phyloP scores from a whole-genome alignment of 1,139 yeast species.

The Lodderomyces orthopsilosis region DNA sequence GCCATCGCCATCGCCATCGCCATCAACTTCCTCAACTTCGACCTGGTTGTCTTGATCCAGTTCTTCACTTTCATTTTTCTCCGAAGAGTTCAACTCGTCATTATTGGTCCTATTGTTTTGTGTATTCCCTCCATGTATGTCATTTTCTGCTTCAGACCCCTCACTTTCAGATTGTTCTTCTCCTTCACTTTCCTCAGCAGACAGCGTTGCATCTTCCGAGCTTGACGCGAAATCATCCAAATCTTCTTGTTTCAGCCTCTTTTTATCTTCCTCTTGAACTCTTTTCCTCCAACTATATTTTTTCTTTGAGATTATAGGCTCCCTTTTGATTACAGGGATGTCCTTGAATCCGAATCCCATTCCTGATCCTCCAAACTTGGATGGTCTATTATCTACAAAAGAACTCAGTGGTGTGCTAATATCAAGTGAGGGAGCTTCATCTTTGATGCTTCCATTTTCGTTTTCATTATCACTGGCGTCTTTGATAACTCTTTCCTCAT shows the following conservation, averaged over 20 bases:
- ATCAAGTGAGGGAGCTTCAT: neutral
- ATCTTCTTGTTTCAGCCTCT: slow-evolving; percentile 32
- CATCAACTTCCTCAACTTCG: slow-evolving; percentile 29
- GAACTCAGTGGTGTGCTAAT: slow-evolving; percentile 34
- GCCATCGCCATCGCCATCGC: slow-evolving; percentile 18
- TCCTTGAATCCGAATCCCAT: slow-evolving; percentile 67
- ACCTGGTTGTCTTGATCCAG: slow-evolving; percentile 15
- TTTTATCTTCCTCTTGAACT: slow-evolving; percentile 38
- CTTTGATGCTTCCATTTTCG: slow-evolving; percentile 11
- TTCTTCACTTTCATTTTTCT: slow-evolving; percentile 9
- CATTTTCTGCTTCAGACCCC: slow-evolving; percentile 17
- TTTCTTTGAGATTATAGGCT: slow-evolving; percentile 23
- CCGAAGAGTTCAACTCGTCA: slow-evolving; percentile 31
- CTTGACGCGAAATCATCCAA: slow-evolving; percentile 37
- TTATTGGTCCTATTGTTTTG: slow-evolving; percentile 31
- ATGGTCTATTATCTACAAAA: slow-evolving; percentile 73
- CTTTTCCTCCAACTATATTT: slow-evolving; percentile 45
- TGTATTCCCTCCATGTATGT: slow-evolving; percentile 11
- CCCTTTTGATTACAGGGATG: slow-evolving; percentile 39
- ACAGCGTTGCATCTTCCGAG: slow-evolving; percentile 20
- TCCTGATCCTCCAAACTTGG: slow-evolving; percentile 58
- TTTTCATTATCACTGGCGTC: slow-evolving; percentile 34
- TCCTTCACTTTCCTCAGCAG: slow-evolving; percentile 18
- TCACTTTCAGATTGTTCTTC: slow-evolving; percentile 12
- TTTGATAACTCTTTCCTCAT: slow-evolving; percentile 65